A percentile compares a stretch with the other conserved stretches of the same genome.
Conservation (phyloP, 331 rosid genomes). For the Dryas integrifolia region DNA sequence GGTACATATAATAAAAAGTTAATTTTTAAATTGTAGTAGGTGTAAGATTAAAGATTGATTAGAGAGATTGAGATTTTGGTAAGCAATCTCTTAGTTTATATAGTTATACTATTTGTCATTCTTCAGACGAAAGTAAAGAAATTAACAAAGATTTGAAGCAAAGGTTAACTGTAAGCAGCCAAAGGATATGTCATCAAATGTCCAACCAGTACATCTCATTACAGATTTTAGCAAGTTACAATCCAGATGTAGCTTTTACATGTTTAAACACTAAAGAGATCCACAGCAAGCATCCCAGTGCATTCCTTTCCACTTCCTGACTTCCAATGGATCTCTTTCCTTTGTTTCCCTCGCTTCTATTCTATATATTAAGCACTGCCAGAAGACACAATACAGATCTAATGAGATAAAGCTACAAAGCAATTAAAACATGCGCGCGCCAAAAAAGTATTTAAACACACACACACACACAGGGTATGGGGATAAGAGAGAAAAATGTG, state of each 20-base stretch:
- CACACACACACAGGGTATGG: too few relatives aligned
- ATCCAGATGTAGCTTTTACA: conserved; percentile 39
- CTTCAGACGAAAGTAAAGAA: too few relatives aligned
- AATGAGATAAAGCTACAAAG: not conserved
- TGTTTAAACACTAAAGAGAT: conserved; percentile 6
- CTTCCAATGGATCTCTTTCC: conserved; percentile 25
- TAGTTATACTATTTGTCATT: too few relatives aligned
- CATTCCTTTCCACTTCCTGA: conserved; percentile 23
- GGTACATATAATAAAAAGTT: too few relatives aligned
- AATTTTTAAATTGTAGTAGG: too few relatives aligned
- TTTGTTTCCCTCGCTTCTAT: conserved; percentile 20
- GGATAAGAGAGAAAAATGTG: too few relatives aligned
- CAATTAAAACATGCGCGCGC: too few relatives aligned
- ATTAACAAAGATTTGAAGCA: not conserved
- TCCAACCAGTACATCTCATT: conserved; percentile 37
- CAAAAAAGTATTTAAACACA: too few relatives aligned
- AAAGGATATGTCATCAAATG: conserved; percentile 30
- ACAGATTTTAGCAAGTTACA: conserved; percentile 32
- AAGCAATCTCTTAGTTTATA: too few relatives aligned
- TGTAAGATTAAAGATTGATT: too few relatives aligned
- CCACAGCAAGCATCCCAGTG: conserved; percentile 27
- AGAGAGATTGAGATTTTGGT: too few relatives aligned
- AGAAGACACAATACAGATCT: conserved; percentile 4
- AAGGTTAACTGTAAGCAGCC: not conserved
- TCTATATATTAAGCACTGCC: conserved; percentile 23